Evolutionary conservation across 2,329 filamentous ascomycete genomes (phyloP).

Genomic region (Fusarium neocosmosporiellum): DNA sequence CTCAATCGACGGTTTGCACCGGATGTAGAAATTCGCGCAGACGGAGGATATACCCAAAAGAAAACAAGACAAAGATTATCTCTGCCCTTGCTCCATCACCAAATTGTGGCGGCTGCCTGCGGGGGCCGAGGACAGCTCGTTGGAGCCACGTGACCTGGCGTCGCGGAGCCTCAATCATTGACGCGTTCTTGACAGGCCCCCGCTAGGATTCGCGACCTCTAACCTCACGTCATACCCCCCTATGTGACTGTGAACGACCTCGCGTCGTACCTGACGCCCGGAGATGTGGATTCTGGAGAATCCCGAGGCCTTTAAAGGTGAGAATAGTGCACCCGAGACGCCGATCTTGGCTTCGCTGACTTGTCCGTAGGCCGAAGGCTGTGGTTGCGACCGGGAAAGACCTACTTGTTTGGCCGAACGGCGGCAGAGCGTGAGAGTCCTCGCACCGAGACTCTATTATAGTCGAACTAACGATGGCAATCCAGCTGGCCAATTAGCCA

Average conservation of each 20-base stretch:
- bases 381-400: slow-evolving; percentile 88
- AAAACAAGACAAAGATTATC: background rate
- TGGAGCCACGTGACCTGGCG: slow-evolving; percentile 42
- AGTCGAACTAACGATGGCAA: slow-evolving; percentile 1
- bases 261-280: slow-evolving; percentile 24
- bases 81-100: background rate
- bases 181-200: slow-evolving; percentile 35
- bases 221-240: slow-evolving; percentile 41
- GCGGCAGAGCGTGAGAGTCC: slow-evolving; percentile 67
- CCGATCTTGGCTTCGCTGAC: slow-evolving; percentile 6
- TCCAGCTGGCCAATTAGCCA: slow-evolving; percentile 72
- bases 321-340: background rate
- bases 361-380: slow-evolving; percentile 60
- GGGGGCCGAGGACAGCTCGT: background rate
- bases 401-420: slow-evolving; percentile 87
- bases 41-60: background rate
- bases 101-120: background rate
- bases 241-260: slow-evolving; percentile 34
- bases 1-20: background rate
- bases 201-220: slow-evolving; percentile 37
- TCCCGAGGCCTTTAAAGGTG: slow-evolving; percentile 63
- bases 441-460: too few species aligned
- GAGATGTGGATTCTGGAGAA: slow-evolving; percentile 75
- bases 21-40: background rate
- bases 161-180: slow-evolving; percentile 10